Evolutionary conservation across 495 filamentous ascomycete species (phyloP).

Genomic region (Talaromyces nanjingensis): DNA sequence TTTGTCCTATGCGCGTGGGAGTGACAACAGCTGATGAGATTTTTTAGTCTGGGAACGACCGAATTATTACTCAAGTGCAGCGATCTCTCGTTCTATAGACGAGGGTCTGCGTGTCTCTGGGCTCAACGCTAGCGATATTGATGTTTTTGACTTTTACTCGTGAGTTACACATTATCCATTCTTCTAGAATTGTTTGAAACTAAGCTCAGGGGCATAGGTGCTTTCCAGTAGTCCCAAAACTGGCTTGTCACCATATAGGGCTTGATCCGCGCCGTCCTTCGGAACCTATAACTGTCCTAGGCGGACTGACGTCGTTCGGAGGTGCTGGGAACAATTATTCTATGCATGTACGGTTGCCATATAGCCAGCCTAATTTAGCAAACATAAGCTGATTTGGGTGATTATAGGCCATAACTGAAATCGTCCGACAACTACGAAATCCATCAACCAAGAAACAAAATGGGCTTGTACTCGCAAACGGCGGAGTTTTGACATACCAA

Average conservation of each 20-base stretch:
- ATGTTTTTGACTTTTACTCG: slow-evolving; percentile 51
- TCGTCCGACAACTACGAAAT: slow-evolving; percentile 36
- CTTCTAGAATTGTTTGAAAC: too few species aligned
- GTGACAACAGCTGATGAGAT: background rate
- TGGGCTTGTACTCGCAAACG: slow-evolving; percentile 49
- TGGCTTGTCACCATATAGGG: slow-evolving; percentile 45
- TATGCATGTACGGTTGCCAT: slow-evolving; percentile 40
- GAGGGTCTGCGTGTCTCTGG: slow-evolving; percentile 28
- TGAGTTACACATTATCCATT: too few species aligned
- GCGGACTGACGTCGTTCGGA: slow-evolving; percentile 51
- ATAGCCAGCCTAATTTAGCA: too few species aligned
- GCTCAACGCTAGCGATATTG: slow-evolving; percentile 34
- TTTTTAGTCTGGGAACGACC: slow-evolving; percentile 47
- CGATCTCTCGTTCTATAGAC: slow-evolving; percentile 46
- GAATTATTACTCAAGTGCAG: slow-evolving; percentile 40
- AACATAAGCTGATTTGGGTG: background rate
- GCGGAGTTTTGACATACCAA: slow-evolving; percentile 48
- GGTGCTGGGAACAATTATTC: slow-evolving; percentile 57
- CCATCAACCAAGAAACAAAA: slow-evolving; percentile 22
- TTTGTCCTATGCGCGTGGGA: too few species aligned
- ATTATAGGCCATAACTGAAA: slow-evolving; percentile 38
- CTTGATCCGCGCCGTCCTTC: slow-evolving; percentile 30
- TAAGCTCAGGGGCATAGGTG: slow-evolving; percentile 23
- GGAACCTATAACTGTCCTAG: slow-evolving; percentile 46
- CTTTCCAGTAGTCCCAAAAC: slow-evolving; percentile 54